Evolutionary conservation across 129 eudicot species (phyloP).

Genomic region (Lactuca sativa): DNA sequence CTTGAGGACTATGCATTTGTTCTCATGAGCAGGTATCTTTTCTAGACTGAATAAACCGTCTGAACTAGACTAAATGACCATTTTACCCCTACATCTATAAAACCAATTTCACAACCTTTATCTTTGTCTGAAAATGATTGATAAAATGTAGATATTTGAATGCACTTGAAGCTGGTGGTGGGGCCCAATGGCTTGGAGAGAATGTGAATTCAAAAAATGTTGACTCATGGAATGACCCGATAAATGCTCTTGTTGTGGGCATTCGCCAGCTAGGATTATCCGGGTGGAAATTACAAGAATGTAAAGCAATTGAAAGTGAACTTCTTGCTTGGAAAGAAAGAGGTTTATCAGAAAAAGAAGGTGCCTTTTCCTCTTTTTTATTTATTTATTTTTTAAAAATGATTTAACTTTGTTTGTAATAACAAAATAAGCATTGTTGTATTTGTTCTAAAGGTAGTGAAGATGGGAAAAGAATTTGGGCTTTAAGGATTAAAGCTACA

Average conservation of each 20-base stretch:
- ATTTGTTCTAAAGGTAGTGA: constrained; percentile 57
- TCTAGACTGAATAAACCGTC: not conserved
- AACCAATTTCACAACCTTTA: not conserved
- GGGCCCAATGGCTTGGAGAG: constrained; percentile 68
- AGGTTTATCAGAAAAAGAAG: constrained; percentile 80
- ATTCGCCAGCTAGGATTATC: constrained; percentile 84
- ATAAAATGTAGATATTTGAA: constrained; percentile 59
- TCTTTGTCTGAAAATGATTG: constrained; percentile 12
- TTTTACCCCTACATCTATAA: not conserved
- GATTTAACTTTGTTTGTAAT: constrained; percentile 16
- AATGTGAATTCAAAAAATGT: constrained; percentile 48
- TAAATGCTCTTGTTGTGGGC: constrained; percentile 62
- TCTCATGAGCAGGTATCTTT: constrained; percentile 82
- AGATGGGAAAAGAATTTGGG: constrained; percentile 93
- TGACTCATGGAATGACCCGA: constrained; percentile 67
- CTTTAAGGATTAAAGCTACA: constrained; percentile 90
- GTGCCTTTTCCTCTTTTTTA: constrained; percentile 28
- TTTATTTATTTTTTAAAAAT: constrained; percentile 4
- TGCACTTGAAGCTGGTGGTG: constrained; percentile 84
- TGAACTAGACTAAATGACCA: not conserved
- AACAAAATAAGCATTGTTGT: constrained; percentile 14
- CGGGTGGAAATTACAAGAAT: constrained; percentile 86
- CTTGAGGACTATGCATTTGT: constrained; percentile 96
- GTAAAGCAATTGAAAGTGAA: constrained; percentile 72
- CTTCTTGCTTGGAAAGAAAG: constrained; percentile 76